Percentiles rank a stretch among this genome's conserved stretches.
These are phyloP conservation scores for Shiraia bambusicola DNA, from an alignment of 2,329 filamentous ascomycete species.

Conservation along the genomic window DNA sequence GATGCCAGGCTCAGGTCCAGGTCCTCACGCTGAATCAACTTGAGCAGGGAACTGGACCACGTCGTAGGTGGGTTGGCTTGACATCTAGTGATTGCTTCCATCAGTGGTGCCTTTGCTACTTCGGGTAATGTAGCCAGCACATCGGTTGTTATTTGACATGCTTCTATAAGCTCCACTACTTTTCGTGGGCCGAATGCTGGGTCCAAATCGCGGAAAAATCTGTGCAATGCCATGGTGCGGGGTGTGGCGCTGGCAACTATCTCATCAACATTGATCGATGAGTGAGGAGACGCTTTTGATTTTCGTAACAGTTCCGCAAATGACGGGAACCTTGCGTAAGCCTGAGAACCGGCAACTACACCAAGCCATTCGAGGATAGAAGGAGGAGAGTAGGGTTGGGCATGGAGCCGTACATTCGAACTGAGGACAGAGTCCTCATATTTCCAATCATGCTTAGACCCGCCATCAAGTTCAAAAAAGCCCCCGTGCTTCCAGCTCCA, in stretches of 20 bases:
- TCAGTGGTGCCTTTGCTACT: conserved; percentile 74
- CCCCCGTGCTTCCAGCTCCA: conserved; percentile 58
- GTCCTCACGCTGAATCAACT: conserved; percentile 79
- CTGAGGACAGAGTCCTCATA: conserved; percentile 55
- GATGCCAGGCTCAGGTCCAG: conserved; percentile 53
- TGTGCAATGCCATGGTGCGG: conserved; percentile 68
- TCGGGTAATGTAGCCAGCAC: conserved; percentile 84
- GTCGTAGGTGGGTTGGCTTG: conserved; percentile 77
- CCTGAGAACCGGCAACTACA: conserved; percentile 31
- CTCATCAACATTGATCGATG: conserved; percentile 41
- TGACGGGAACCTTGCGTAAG: conserved; percentile 40
- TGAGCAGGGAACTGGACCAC: conserved; percentile 72
- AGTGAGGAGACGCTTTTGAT: conserved; percentile 42
- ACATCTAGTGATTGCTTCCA: conserved; percentile 81
- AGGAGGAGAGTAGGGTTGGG: conserved; percentile 51
- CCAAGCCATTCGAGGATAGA: conserved; percentile 59
- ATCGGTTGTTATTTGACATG: conserved; percentile 65
- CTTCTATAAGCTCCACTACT: conserved; percentile 72
- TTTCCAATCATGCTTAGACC: conserved; percentile 54
- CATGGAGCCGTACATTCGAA: conserved; percentile 27
- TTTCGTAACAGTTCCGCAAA: conserved; percentile 41
- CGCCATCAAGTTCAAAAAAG: conserved; percentile 64
- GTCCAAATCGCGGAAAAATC: conserved; percentile 60
- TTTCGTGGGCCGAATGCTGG: conserved; percentile 50
- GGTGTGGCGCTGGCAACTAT: conserved; percentile 38